These are phyloP conservation scores for Globisporangium paroecandrum DNA, from an alignment of 352 stramenopile genomes.

Conservation along the genomic window DNA sequence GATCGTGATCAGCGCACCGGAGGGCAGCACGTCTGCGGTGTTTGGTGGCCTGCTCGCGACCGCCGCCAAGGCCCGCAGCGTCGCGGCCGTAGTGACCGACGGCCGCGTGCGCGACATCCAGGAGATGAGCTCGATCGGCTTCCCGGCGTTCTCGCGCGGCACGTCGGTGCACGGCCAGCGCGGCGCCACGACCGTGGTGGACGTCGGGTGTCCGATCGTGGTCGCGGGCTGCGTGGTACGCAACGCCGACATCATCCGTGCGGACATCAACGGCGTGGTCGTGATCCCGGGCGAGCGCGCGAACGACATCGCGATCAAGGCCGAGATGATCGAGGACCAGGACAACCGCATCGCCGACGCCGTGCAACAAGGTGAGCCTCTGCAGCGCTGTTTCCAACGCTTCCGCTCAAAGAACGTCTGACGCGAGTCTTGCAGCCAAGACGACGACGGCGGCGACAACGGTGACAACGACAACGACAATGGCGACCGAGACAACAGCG, in stretches of 20 bases:
- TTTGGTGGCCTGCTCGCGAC: constrained; percentile 75
- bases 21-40: constrained; percentile 46
- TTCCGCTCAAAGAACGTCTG: constrained; percentile 74
- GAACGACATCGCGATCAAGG: constrained; percentile 63
- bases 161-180: constrained; percentile 73
- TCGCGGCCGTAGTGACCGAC: constrained; percentile 67
- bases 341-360: constrained; percentile 76
- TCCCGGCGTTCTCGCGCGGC: constrained; percentile 63
- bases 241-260: constrained; percentile 76
- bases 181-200: constrained; percentile 55
- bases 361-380: constrained; percentile 71
- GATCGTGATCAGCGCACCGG: constrained; percentile 71
- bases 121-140: constrained; percentile 61
- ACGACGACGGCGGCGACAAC: not conserved
- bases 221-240: constrained; percentile 76
- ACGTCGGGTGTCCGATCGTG: constrained; percentile 65
- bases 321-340: constrained; percentile 77
- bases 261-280: constrained; percentile 78
- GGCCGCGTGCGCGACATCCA: constrained; percentile 74
- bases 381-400: constrained; percentile 73
- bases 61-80: constrained; percentile 61
- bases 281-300: constrained; percentile 72
- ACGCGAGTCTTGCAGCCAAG: constrained; percentile 19
- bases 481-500: too few species aligned
- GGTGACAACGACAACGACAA: too few species aligned